Base-by-base conservation (phyloP, 148 eudicot genomes). In the Cornus kousa region DNA sequence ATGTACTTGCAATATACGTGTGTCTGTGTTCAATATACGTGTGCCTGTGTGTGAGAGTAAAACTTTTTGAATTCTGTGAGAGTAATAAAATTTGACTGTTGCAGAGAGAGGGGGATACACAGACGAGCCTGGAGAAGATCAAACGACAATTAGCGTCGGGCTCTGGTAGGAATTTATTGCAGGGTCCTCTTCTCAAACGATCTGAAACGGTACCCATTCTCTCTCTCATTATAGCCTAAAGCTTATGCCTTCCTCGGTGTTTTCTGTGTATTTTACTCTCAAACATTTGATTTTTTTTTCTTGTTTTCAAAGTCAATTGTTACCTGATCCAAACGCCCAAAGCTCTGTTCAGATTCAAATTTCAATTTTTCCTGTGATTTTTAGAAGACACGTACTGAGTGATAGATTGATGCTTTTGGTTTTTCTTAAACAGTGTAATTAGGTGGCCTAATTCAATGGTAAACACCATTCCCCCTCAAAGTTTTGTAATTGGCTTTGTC, bases 171-270 rank as follows among this genome's bases (percentile, higher is more conserved):
- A 89, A 85, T 86, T 72, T 95, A 14, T 83, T 95, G 78, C 99
- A 95, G 83, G 99, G 99, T 22, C 99, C 97, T 67, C 97, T 95
- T 71, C 89, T 91, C 19, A 95, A 95, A 79, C 94, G 99, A 90
- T 95, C 99, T 7, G 99, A 95, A 80, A 95, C 99, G 73, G 99
- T 95, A 90, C 40, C 59, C 24, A 37, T 0, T 40, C 12, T 60
- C n/a, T 72, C 0, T 53, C n/a, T 60, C 16, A 23, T 37, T 0
- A 53, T 16, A 68, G 11, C 48, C 48, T 43, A 43, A 43, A 43
- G 9, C 48, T 43, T 35, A 4, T 35, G 37, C 37, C 37, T 35
- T 28, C 28, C 28, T 28, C 28, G 28, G 28, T 35, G 37, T 35
- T 2, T 35, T 35, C 3, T 35, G 12, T 72, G 48, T 40, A 28